Percentiles rank a stretch among this genome's conserved stretches.
Evolutionary conservation across 441 rosid species (phyloP).

Genomic region (Corymbia calophylla): DNA sequence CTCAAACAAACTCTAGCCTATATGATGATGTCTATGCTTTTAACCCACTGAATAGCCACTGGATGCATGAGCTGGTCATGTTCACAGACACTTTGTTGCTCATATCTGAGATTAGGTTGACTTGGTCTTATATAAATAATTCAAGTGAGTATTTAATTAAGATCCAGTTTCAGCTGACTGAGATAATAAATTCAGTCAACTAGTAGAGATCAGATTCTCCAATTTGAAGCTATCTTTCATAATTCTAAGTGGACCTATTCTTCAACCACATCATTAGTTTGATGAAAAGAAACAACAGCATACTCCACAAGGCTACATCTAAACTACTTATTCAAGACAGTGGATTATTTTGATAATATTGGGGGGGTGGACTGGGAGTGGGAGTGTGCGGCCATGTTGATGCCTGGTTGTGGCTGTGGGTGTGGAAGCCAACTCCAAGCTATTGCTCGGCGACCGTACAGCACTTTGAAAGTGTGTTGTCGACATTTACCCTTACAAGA

Average conservation of each 20-base stretch:
- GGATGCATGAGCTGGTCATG: not conserved
- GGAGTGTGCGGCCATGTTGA: not conserved
- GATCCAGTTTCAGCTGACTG: not conserved
- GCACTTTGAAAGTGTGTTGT: not conserved
- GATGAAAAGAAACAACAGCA: not conserved
- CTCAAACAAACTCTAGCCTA: not conserved
- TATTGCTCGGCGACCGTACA: not conserved
- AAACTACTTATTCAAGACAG: not conserved
- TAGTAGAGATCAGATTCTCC: not conserved
- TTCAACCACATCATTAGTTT: not conserved
- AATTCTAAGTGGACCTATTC: not conserved
- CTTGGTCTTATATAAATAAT: not conserved
- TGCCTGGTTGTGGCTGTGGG: not conserved
- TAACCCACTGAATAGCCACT: rapidly evolving
- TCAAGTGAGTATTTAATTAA: not conserved
- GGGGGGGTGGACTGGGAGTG: not conserved
- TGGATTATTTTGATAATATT: not conserved
- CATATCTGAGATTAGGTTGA: not conserved
- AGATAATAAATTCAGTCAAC: not conserved
- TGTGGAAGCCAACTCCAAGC: not conserved
- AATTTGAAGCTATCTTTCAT: not conserved
- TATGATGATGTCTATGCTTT: not conserved
- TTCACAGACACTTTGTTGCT: not conserved
- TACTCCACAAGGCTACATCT: not conserved
- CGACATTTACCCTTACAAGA: not conserved